A percentile compares a stretch with the other conserved stretches of the same genome.
Evolutionary conservation across 2,329 filamentous ascomycete genomes (phyloP).

Genomic region (Neurospora sp.): DNA sequence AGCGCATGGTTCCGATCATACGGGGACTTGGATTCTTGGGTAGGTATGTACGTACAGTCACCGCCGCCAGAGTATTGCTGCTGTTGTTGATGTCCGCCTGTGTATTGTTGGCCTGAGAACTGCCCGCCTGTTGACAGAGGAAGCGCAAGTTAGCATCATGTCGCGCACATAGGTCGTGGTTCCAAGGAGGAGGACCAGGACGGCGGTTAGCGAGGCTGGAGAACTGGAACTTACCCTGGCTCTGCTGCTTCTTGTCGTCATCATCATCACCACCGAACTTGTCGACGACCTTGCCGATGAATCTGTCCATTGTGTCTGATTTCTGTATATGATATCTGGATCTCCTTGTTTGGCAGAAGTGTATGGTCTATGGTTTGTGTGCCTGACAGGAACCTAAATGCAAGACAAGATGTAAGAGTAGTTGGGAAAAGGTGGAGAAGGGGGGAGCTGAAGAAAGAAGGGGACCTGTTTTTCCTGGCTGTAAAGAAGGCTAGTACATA

Average conservation of each 20-base stretch:
- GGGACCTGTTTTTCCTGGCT: background rate
- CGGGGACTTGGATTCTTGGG: background rate
- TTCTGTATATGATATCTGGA: background rate
- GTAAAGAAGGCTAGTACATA: background rate
- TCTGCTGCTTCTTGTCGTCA: slow-evolving; percentile 3
- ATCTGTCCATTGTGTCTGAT: slow-evolving; percentile 7
- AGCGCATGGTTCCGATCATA: background rate
- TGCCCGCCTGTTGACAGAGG: background rate
- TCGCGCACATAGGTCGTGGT: background rate
- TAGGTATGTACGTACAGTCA: slow-evolving; percentile 7
- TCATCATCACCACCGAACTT: background rate
- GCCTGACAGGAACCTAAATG: background rate
- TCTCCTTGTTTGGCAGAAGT: background rate
- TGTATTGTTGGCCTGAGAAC: background rate
- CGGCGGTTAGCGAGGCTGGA: background rate
- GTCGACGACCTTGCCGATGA: slow-evolving; percentile 8
- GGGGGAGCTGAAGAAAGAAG: background rate
- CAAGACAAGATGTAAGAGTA: background rate
- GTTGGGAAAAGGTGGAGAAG: background rate
- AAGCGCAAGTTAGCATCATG: background rate
- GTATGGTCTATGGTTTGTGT: background rate
- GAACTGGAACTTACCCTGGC: slow-evolving; percentile 4
- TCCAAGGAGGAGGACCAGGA: background rate
- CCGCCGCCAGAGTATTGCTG: slow-evolving; percentile 6
- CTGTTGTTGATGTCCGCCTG: slow-evolving; percentile 1